These are phyloP conservation scores for Candida sp. DNA, from an alignment of 1,139 yeast genomes.

Conservation along the genomic window DNA sequence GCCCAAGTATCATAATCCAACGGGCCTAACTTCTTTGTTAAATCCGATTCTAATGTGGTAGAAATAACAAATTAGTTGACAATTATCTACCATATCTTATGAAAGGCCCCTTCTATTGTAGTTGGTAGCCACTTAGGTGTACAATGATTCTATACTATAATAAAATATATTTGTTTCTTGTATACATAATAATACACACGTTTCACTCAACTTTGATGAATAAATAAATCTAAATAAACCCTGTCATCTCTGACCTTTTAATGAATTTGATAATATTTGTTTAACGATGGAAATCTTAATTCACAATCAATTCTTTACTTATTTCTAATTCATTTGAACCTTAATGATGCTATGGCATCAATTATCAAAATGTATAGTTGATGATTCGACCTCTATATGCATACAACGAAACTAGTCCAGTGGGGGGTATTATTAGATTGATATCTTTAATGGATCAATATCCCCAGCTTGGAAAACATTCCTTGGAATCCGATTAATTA, in stretches of 20 bases:
- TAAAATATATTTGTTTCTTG: background rate
- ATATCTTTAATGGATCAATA: slow-evolving; percentile 1
- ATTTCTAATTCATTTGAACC: slow-evolving; percentile 2
- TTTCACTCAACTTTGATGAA: background rate
- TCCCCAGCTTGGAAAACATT: background rate
- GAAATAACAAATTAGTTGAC: too few species aligned
- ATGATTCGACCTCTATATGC: slow-evolving; percentile 2
- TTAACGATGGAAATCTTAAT: slow-evolving; percentile 2
- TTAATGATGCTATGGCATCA: slow-evolving; percentile 1
- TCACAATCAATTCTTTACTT: slow-evolving; percentile 3
- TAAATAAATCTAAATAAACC: background rate
- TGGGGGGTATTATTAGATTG: background rate
- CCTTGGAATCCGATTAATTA: background rate
- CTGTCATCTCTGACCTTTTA: background rate
- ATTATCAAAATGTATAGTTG: slow-evolving; percentile 1
- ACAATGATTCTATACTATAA: too few species aligned
- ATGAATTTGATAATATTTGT: background rate
- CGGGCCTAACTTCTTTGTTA: too few species aligned
- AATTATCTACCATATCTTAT: too few species aligned
- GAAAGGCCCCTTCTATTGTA: too few species aligned
- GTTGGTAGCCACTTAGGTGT: too few species aligned
- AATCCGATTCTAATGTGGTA: too few species aligned
- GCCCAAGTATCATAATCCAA: too few species aligned
- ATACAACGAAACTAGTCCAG: background rate
- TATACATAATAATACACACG: background rate